Base-by-base conservation (phyloP, 2,329 filamentous ascomycete species). In the Botryotinia narcissicola region DNA sequence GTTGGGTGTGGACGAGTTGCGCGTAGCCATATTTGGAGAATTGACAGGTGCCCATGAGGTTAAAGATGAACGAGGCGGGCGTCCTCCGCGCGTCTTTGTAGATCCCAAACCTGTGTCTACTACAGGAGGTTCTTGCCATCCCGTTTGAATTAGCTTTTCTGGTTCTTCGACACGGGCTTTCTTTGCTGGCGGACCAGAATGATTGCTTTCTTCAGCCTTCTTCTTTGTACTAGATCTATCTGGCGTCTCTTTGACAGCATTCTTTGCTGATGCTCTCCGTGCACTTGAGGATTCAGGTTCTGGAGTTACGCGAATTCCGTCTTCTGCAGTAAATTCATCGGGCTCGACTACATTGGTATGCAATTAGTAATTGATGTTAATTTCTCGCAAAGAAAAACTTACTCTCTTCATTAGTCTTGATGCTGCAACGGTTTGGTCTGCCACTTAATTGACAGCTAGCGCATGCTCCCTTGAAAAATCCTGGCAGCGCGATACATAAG, bases 401-500 rank as follows among this genome's bases (percentile, higher is more conserved):
- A 80, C 80, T 79, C 73, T 81, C 79, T 62, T 81, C 79, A 70
- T 77, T 75, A 51, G 77, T 76, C 73, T 80, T 81, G 25, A 80
- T 81, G 63, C 76, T 79, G 67, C 80, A 81, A 22, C 79, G 75
- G 68, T 80, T 80, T 35, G 79, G 79, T 46, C 79, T 71, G 22
- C 80, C 80, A 67, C 79, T 80, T 25, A 80, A 73, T 72, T 81
- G 79, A 73, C 80, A 81, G 54, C 76, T 78, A 16, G 80, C 80
- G 70, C 80, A 81, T 70, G 80, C 80, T 48, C 80, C 80, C 71
- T 80, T 80, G 74, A 81, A 81, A 73, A 78, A 81, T 10, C 79
- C 79, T n/a, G 79, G 78, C 37, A 81, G 72, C 40, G 79, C 79
- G 35, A 81, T 76, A 59, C 80, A 81, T 46, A 78, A 72, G 60